Evolutionary conservation across 768 basidiomycete species (phyloP), one percentile per base, ranked within the genome.

Genomic region (Glaciozyma martinii): DNA sequence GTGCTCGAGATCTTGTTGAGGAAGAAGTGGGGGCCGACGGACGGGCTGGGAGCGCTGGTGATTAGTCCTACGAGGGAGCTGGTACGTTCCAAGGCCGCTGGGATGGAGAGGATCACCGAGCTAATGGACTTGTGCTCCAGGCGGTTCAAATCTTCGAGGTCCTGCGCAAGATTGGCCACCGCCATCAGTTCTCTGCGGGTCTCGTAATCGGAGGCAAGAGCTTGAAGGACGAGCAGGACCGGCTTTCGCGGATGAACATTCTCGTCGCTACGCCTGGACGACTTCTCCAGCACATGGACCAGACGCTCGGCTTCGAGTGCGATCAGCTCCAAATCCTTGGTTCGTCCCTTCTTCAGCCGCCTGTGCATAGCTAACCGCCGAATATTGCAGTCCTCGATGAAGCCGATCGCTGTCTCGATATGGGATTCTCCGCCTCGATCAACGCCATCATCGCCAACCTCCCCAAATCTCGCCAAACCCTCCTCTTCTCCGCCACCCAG

Each of bases 141-240:
- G 94, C 94, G 3, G 89, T 98, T 23, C 95, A 99, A 80, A 99
- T 97, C 65, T 99, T 98, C 75, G 90, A 94, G 54, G 92, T 97
- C 10, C 76, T 99, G 33, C 84, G 90, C n/a, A 87, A 88, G 49
- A 88, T 98, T 64, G 95, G 95, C 4, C 86, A 87, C 53, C 86
- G 86, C 72, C 94, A 99, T 72, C 80, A 82, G 23, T 94, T 98
- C 77, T 94, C 90, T 9, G 94, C 94, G 0, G 94, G 93, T 0
- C 79, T 98, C 18, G 86, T 98, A 23, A 99, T 99, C 50, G 94
- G 94, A 9, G 94, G 94, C 53, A 99, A 97, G 80, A 90, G 86
- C 71, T 76, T 97, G 56, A 92, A 91, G 74, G 92, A 94, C 66
- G 94, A 99, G 76, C 72, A 74, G 59, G 92, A 93, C 27, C 81